Base-by-base conservation (phyloP, 2,329 filamentous ascomycete species). In the Diaporthe citriasiana region DNA sequence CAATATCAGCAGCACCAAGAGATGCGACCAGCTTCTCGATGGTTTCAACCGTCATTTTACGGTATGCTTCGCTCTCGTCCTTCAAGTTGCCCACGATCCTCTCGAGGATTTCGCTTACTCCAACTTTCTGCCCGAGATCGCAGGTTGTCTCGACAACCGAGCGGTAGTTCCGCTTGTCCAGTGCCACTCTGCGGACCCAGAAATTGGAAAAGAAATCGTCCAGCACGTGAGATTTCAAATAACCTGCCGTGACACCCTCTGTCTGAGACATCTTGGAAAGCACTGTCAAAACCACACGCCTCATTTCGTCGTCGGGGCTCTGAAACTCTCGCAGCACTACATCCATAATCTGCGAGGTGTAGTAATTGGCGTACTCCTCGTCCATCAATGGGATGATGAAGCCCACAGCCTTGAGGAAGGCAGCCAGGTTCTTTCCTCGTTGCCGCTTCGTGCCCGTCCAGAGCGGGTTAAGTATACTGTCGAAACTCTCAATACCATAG, bases 311-410 rank as follows among this genome's bases (percentile, higher is more conserved):
- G 78, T 99, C 97, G 0, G 97, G 97, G 0, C 96, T 98, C 9
- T 95, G 94, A 80, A 99, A 99, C 82, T 99, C 97, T 79, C 97
- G 92, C 40, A 98, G 90, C 19, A 99, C 87, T 79, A 98, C 98
- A 83, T 98, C 97, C 96, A 99, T 98, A 80, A 99, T 98, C 83
- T 99, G 95, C 78, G 92, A 94, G 12, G 97, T 98, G 81, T 99
- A 99, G 85, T 99, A 99, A 82, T 98, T 98, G 84, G 97, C 96
- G 82, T 98, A 98, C 81, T 99, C 97, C 84, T 99, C 97, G 85
- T 99, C 97, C 97, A 99, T 99, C 70, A 99, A 90, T 6, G 97
- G 97, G 76, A 99, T 98, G 81, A 99, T 98, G 82, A 97, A 98
- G 35, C 97, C 97, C 56, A 99, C 96, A 60, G 97, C 97, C 85